Evolutionary conservation across 208 protist genomes (phyloP), one percentile per base, ranked within the genome.

Genomic region (Lotmaria passim): DNA sequence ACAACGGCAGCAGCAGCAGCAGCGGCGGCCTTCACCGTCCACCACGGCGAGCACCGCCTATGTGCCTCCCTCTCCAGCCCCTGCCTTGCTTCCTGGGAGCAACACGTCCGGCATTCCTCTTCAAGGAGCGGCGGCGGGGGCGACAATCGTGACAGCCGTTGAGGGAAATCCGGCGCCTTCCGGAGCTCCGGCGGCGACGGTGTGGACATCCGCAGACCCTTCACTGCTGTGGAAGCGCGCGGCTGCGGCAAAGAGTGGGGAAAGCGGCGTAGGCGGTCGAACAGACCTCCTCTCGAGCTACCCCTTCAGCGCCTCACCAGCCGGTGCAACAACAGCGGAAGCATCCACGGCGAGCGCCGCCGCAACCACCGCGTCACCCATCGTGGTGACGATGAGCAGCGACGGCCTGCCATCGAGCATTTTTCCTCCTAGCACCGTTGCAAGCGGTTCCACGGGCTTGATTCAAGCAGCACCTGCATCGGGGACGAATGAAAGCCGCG

Each of bases 321-420:
- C 24, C 11, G 14, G 33, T 43, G 5, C 43, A 1, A n/a, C 26
- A 26, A 39, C 36, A 5, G 15, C 39, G 2, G 39, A 0, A 17
- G 14, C 17, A n/a, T 33, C 33, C 17, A 15, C 61, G 5, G 12
- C 41, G 28, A 43, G 17, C 26, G 51, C 39, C 17, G 39, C 10
- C 15, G 17, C 34, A 2, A 19, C 39, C 1, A 19, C 52, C 33
- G 23, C 63, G 2, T 19, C 60, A 1, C 60, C 63, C 33, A 71
- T 77, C 26, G 19, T 67, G 44, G 71, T 77, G 5, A 57, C 71
- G 7, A 77, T 77, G 71, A 77, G 71, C 55, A 67, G 56, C 30
- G 71, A 77, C n/a, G 46, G 39, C 11, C 26, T 39, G 43, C 63
- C 43, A 2, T 21, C 47, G 14, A 5, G 46, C 30, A 34, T 33